These are phyloP conservation scores for Ophiobolus disseminans DNA, from an alignment of 2,329 filamentous ascomycete species.

Conservation along the genomic window DNA sequence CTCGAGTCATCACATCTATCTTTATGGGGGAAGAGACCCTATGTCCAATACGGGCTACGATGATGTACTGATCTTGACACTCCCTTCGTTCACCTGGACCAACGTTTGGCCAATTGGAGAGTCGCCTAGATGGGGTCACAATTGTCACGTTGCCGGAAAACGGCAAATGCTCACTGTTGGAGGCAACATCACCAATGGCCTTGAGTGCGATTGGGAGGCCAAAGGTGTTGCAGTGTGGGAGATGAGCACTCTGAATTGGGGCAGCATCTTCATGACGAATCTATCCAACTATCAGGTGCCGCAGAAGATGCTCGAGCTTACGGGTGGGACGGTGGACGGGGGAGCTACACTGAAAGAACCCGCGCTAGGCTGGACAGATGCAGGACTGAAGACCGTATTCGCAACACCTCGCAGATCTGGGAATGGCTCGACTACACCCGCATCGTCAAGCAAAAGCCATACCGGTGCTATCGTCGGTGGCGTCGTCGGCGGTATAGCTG, in stretches of 20 bases:
- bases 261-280: slow-evolving; percentile 16
- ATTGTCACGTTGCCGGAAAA: slow-evolving; percentile 46
- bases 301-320: slow-evolving; percentile 4
- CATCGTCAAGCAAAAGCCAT: slow-evolving; percentile 6
- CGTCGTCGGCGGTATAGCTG: slow-evolving; percentile 21
- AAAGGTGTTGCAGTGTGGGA: slow-evolving; percentile 29
- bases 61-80: slow-evolving; percentile 20
- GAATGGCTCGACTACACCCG: neutral
- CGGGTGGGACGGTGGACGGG: slow-evolving; percentile 18
- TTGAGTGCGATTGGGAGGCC: slow-evolving; percentile 26
- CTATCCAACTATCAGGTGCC: slow-evolving; percentile 12
- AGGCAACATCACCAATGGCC: slow-evolving; percentile 25
- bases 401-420: slow-evolving; percentile 12
- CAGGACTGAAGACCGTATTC: slow-evolving; percentile 15
- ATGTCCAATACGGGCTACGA: neutral
- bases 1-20: neutral
- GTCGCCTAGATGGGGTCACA: slow-evolving; percentile 46
- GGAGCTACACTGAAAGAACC: slow-evolving; percentile 20
- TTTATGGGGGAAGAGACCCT: neutral
- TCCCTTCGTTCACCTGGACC: slow-evolving; percentile 55
- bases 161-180: slow-evolving; percentile 51
- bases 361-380: slow-evolving; percentile 15
- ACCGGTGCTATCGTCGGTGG: slow-evolving; percentile 26
- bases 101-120: slow-evolving; percentile 43
- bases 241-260: slow-evolving; percentile 9